A percentile compares a stretch with the other conserved stretches of the same genome.
Evolutionary conservation across 768 basidiomycete species (phyloP).

Genomic region (Amyloporia xantha): DNA sequence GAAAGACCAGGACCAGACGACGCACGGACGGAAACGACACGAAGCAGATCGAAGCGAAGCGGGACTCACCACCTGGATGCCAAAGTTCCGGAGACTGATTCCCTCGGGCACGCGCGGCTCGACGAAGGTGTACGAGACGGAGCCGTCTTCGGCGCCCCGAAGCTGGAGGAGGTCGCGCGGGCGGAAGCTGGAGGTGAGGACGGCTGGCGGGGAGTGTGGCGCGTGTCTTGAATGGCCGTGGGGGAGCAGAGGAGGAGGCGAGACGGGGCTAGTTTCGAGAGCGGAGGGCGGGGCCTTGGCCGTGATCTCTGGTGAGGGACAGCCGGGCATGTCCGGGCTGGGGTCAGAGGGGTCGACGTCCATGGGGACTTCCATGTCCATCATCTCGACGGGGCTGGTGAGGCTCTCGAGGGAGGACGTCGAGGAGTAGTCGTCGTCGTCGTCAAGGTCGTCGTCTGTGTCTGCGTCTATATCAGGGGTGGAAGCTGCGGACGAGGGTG

Average conservation of each 20-base stretch:
- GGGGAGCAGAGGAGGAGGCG: constrained; percentile 7
- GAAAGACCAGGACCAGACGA: neutral
- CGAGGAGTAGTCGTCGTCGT: constrained; percentile 21
- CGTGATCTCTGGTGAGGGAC: constrained; percentile 4
- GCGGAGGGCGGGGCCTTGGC: constrained; percentile 5
- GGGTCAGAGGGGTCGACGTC: constrained; percentile 22
- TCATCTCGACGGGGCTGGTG: constrained; percentile 6
- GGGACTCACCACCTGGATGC: constrained; percentile 74
- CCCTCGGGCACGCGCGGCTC: constrained; percentile 73
- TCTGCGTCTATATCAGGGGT: neutral
- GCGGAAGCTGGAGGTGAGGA: constrained; percentile 47
- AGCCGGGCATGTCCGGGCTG: constrained; percentile 8
- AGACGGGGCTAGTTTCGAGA: constrained; percentile 5
- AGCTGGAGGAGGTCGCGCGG: constrained; percentile 30
- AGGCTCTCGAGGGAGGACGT: constrained; percentile 22
- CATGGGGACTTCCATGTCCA: constrained; percentile 27
- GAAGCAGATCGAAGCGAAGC: neutral
- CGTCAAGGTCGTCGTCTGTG: constrained; percentile 25
- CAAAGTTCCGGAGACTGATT: constrained; percentile 81
- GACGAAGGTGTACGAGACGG: constrained; percentile 38
- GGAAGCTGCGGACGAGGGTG: neutral
- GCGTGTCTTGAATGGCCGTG: constrained; percentile 11
- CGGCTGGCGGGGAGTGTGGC: constrained; percentile 20
- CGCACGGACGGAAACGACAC: neutral
- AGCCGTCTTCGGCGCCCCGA: constrained; percentile 13